phyloP scores from a whole-genome alignment of 2,329 filamentous ascomycete species.

The Ceratocystis huliohia region DNA sequence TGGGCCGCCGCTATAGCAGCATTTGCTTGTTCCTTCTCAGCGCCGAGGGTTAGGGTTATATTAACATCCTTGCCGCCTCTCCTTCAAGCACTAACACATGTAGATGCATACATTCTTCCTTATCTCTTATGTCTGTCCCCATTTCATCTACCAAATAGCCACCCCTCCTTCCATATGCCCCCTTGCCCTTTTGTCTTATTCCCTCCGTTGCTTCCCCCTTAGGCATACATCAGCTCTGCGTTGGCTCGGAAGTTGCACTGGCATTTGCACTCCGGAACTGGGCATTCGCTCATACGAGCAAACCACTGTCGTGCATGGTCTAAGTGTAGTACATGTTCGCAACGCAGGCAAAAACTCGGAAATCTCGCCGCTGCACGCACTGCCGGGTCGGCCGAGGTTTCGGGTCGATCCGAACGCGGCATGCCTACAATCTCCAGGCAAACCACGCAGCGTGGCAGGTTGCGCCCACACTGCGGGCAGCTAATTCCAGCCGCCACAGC shows the following conservation, averaged over 20 bases:
- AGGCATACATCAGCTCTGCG: constrained; percentile 42
- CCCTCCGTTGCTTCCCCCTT: not conserved
- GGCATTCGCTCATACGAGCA: constrained; percentile 50
- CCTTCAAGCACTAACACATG: not conserved
- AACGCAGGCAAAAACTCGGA: constrained; percentile 56
- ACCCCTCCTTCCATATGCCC: not conserved
- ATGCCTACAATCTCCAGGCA: constrained; percentile 55
- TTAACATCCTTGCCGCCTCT: not conserved
- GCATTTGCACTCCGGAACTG: constrained; percentile 55
- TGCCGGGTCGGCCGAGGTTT: constrained; percentile 37
- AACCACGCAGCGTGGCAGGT: constrained; percentile 54
- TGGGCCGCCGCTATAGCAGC: not conserved
- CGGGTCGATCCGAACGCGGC: constrained; percentile 46
- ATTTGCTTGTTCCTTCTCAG: not conserved
- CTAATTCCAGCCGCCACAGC: constrained; percentile 48
- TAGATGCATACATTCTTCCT: not conserved
- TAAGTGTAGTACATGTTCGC: constrained; percentile 54
- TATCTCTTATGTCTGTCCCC: not conserved
- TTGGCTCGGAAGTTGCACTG: constrained; percentile 50
- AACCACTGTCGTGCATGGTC: constrained; percentile 59
- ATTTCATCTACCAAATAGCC: not conserved
- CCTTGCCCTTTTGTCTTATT: not conserved
- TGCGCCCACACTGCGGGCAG: constrained; percentile 54
- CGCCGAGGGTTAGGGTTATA: not conserved
- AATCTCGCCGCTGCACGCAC: constrained; percentile 43